phyloP scores from a whole-genome alignment of 2,329 filamentous ascomycete species.

The Pseudocercospora fijiensis region DNA sequence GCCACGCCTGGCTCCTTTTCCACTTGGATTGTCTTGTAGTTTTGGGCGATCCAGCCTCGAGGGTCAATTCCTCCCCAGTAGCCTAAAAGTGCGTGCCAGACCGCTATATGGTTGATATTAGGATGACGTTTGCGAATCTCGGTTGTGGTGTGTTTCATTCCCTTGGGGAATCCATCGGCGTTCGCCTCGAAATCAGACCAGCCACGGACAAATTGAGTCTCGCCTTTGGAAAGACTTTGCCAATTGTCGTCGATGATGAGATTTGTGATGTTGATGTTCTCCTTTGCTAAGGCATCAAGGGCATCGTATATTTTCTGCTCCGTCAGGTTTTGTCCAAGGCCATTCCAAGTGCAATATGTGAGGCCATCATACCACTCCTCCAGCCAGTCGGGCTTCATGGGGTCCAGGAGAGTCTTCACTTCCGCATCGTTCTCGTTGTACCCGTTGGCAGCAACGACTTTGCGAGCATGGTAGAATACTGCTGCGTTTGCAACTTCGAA shows the following conservation, averaged over 20 bases:
- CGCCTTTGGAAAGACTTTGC: slow-evolving; percentile 69
- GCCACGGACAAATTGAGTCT: slow-evolving; percentile 53
- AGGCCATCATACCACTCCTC: slow-evolving; percentile 74
- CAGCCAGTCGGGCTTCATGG: slow-evolving; percentile 64
- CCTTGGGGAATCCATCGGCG: slow-evolving; percentile 71
- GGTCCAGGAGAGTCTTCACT: slow-evolving; percentile 47
- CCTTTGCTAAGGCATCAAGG: slow-evolving; percentile 66
- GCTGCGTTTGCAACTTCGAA: slow-evolving; percentile 77
- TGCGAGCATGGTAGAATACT: slow-evolving; percentile 83
- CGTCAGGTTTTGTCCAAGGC: slow-evolving; percentile 76
- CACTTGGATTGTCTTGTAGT: slow-evolving; percentile 71
- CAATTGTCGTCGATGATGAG: slow-evolving; percentile 97
- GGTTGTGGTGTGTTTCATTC: slow-evolving; percentile 68
- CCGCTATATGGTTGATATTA: slow-evolving; percentile 77
- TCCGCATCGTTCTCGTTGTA: slow-evolving; percentile 46
- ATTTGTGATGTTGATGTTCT: slow-evolving; percentile 74
- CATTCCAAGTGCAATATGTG: slow-evolving; percentile 97
- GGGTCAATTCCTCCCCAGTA: slow-evolving; percentile 91
- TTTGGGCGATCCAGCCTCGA: slow-evolving; percentile 68
- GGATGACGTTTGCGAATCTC: slow-evolving; percentile 67
- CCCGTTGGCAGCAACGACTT: slow-evolving; percentile 54
- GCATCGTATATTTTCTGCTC: slow-evolving; percentile 77
- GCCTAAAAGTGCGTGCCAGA: slow-evolving; percentile 87
- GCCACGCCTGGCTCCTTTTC: slow-evolving; percentile 56
- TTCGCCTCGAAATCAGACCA: slow-evolving; percentile 90